phyloP scores from a whole-genome alignment of 345 rosid species.

The Boechera stricta region DNA sequence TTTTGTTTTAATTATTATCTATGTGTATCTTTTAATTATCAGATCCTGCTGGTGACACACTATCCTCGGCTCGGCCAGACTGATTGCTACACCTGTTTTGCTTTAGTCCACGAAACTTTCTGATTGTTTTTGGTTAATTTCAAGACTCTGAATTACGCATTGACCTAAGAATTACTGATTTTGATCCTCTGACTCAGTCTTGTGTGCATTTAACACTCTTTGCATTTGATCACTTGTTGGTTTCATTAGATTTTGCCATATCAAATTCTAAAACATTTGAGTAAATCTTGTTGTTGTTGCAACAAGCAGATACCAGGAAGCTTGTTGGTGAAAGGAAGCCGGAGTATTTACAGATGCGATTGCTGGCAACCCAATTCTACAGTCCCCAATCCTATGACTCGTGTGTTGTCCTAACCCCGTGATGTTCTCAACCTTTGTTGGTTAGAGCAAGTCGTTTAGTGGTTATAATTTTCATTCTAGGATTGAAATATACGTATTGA shows the following conservation, averaged over 20 bases:
- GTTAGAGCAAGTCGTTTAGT: neutral
- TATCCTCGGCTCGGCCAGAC: neutral
- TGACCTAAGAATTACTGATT: neutral
- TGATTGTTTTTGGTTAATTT: neutral
- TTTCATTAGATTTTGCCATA: neutral
- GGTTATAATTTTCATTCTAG: no score
- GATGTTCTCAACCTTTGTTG: neutral
- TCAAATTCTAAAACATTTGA: neutral
- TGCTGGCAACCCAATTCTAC: neutral
- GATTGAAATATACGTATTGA: no score
- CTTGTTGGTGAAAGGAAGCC: constrained; percentile 60
- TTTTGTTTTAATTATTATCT: neutral
- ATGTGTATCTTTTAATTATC: neutral
- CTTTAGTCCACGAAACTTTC: neutral
- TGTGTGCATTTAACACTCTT: neutral
- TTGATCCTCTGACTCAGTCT: neutral
- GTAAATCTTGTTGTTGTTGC: neutral
- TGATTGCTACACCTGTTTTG: neutral
- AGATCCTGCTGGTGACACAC: neutral
- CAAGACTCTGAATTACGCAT: neutral
- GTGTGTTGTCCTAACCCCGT: neutral
- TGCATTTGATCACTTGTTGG: neutral
- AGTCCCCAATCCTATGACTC: neutral
- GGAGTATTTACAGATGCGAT: constrained; percentile 39
- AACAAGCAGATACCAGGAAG: constrained; percentile 66